Evolutionary conservation across 108 stramenopile genomes (phyloP).

Genomic region (Pseudonitzschia multistriata): DNA sequence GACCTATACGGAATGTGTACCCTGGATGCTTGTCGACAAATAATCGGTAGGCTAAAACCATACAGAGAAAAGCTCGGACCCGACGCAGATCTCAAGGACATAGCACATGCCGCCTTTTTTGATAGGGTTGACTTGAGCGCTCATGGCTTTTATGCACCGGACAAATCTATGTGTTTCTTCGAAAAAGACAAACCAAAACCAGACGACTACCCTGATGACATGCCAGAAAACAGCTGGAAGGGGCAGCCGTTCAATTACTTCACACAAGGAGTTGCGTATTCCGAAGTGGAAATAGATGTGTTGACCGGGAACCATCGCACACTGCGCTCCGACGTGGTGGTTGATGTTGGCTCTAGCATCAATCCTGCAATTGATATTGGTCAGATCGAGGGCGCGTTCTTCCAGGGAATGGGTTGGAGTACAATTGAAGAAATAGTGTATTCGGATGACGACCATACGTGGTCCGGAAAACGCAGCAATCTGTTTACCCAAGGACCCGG

Average conservation of each 20-base stretch:
- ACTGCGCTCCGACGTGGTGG: conserved; percentile 77
- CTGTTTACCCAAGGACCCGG: conserved; percentile 91
- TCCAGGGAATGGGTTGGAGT: conserved; percentile 95
- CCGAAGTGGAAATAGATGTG: conserved; percentile 91
- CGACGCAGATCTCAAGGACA: conserved; percentile 53
- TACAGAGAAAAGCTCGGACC: conserved; percentile 70
- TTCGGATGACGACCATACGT: conserved; percentile 90
- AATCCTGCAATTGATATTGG: conserved; percentile 96
- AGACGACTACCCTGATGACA: conserved; percentile 53
- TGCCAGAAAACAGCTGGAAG: conserved; percentile 85
- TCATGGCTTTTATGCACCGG: conserved; percentile 89
- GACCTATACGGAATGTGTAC: conserved; percentile 97
- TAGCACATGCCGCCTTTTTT: conserved; percentile 83
- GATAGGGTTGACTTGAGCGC: conserved; percentile 87
- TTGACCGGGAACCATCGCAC: conserved; percentile 87
- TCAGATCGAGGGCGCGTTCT: conserved; percentile 95
- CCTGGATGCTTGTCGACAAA: conserved; percentile 91
- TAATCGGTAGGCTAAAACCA: conserved; percentile 77
- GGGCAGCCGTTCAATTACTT: conserved; percentile 93
- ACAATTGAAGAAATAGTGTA: conserved; percentile 89
- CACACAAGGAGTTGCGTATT: conserved; percentile 88
- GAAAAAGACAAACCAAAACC: conserved; percentile 73
- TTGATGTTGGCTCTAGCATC: conserved; percentile 90
- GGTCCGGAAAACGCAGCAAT: conserved; percentile 82
- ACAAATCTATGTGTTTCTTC: conserved; percentile 76